Evolutionary conservation across 2,329 filamentous ascomycete species (phyloP).

Genomic region (Diaporthe sp.): DNA sequence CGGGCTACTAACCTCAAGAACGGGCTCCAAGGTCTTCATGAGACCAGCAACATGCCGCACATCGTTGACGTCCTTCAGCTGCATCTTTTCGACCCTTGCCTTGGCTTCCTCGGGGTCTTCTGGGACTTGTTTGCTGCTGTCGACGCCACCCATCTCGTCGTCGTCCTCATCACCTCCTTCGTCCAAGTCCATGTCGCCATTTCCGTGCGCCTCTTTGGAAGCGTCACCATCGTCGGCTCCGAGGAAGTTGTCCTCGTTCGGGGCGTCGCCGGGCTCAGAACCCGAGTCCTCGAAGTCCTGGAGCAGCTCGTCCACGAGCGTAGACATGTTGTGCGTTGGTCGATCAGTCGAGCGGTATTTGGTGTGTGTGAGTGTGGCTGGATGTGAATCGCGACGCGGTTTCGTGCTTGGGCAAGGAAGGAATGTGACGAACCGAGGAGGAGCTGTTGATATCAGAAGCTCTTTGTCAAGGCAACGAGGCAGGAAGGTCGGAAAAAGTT

Average conservation of each 20-base stretch:
- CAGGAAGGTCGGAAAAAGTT: constrained; percentile 7
- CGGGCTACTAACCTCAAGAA: constrained; percentile 79
- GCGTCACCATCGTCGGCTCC: constrained; percentile 58
- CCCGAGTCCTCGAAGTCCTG: constrained; percentile 92
- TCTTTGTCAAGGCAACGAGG: constrained; percentile 19
- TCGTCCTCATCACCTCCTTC: constrained; percentile 73
- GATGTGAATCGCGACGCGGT: not conserved
- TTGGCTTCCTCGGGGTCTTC: constrained; percentile 80
- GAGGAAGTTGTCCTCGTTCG: constrained; percentile 63
- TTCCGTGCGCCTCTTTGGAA: constrained; percentile 52
- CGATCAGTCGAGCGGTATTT: not conserved
- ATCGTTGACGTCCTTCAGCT: constrained; percentile 79
- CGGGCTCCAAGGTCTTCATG: constrained; percentile 84
- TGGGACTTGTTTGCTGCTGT: constrained; percentile 62
- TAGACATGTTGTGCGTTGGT: constrained; percentile 75
- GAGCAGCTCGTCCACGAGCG: constrained; percentile 90
- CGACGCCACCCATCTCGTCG: constrained; percentile 63
- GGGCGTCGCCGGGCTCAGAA: constrained; percentile 78
- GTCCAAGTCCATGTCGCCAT: constrained; percentile 70
- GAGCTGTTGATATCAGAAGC: constrained; percentile 1
- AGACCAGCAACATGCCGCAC: constrained; percentile 83
- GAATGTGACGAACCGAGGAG: not conserved
- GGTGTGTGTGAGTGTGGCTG: not conserved
- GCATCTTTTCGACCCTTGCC: constrained; percentile 86
- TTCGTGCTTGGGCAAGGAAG: not conserved